phyloP scores from a whole-genome alignment of 2,329 filamentous ascomycete genomes.

The Pseudogymnoascus sp. region DNA sequence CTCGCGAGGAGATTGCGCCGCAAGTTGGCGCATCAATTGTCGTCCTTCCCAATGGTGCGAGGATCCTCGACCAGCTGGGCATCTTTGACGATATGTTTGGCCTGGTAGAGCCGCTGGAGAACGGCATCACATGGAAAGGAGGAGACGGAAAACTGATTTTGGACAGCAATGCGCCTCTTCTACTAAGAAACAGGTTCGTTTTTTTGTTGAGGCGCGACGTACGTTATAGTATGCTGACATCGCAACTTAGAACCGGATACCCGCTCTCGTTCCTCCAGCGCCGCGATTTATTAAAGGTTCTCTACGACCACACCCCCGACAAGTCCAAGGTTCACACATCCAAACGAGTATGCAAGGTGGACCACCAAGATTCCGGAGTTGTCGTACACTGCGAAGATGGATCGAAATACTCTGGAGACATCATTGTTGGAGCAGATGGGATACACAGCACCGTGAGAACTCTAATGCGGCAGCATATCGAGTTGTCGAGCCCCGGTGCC shows the following conservation, averaged over 20 bases:
- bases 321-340: constrained; percentile 14
- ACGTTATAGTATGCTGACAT: not conserved
- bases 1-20: constrained; percentile 33
- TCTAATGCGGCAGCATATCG: constrained; percentile 15
- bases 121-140: constrained; percentile 1
- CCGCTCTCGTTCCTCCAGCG: constrained; percentile 9
- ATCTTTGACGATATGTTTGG: constrained; percentile 20
- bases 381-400: constrained; percentile 19
- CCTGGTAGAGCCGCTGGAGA: not conserved
- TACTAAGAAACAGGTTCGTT: constrained; percentile 9
- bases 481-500: not conserved
- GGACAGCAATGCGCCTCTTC: constrained; percentile 13
- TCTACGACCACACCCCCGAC: constrained; percentile 19
- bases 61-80: constrained; percentile 44
- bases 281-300: constrained; percentile 11
- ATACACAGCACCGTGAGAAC: constrained; percentile 18
- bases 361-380: constrained; percentile 12
- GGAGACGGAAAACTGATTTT: constrained; percentile 16
- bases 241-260: constrained; percentile 18
- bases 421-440: constrained; percentile 24
- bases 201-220: not conserved
- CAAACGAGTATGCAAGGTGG: constrained; percentile 15
- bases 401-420: constrained; percentile 15
- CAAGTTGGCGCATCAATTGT: constrained; percentile 41
- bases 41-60: constrained; percentile 33